Evolutionary conservation across 1,284 basidiomycete species (phyloP).

Genomic region (Cutaneotrichosporon cavernicola): DNA sequence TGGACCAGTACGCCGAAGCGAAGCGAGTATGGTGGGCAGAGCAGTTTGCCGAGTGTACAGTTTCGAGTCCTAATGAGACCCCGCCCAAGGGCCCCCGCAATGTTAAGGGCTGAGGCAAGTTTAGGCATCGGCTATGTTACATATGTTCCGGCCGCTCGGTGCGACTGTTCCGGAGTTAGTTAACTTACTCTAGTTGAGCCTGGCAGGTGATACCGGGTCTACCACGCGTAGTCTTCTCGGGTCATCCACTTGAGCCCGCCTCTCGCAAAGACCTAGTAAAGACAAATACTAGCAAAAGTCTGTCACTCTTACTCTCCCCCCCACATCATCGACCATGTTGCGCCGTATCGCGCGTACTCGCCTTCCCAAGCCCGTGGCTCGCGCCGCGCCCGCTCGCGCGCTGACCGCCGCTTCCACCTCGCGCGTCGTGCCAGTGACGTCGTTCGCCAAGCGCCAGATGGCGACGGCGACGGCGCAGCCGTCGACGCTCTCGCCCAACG

Average conservation of each 20-base stretch:
- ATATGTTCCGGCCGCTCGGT: neutral
- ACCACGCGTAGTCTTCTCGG: neutral
- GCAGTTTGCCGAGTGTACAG: neutral
- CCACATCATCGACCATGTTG: constrained; percentile 6
- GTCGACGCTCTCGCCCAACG: constrained; percentile 8
- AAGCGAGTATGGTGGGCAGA: neutral
- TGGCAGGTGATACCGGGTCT: neutral
- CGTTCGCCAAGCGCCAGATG: constrained; percentile 7
- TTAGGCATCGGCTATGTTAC: constrained; percentile 1
- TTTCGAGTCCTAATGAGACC: neutral
- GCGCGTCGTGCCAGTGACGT: neutral
- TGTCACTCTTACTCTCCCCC: constrained; percentile 15
- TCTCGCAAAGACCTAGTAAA: neutral
- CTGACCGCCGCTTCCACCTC: constrained; percentile 6
- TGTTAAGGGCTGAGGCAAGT: neutral
- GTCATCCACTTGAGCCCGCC: neutral
- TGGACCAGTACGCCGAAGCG: neutral
- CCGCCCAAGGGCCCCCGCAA: neutral
- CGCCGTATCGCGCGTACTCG: constrained; percentile 13
- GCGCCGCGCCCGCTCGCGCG: constrained; percentile 14
- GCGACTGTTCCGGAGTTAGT: neutral
- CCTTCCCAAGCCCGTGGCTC: constrained; percentile 9
- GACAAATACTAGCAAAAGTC: neutral
- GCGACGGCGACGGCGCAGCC: constrained; percentile 19
- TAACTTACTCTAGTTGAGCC: no score